These are phyloP conservation scores for Jamesozyma spencerorum DNA, from an alignment of 805 yeast genomes.

Conservation along the genomic window DNA sequence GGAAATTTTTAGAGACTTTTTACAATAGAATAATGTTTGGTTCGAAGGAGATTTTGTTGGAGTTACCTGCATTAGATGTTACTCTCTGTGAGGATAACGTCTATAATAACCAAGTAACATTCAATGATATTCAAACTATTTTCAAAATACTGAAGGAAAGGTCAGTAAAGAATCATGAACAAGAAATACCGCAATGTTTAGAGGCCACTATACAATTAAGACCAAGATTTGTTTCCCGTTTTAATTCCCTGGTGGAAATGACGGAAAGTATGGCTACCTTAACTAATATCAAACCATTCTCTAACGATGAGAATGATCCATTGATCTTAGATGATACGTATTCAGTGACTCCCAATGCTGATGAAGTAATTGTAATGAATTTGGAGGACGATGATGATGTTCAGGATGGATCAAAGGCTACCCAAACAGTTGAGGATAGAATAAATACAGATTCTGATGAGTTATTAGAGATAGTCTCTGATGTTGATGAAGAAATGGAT, in stretches of 20 bases:
- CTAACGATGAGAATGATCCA: conserved; percentile 27
- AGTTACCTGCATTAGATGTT: conserved; percentile 25
- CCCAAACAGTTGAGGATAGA: no score
- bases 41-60: conserved; percentile 23
- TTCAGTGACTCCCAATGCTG: background rate
- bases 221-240: conserved; percentile 28
- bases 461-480: background rate
- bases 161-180: conserved; percentile 17
- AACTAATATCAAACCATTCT: conserved; percentile 23
- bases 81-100: conserved; percentile 27
- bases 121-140: conserved; percentile 26
- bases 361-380: conserved; percentile 16
- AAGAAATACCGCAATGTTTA: conserved; percentile 15
- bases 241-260: conserved; percentile 28
- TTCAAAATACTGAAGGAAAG: conserved; percentile 23
- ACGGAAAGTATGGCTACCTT: conserved; percentile 28
- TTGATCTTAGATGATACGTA: conserved; percentile 23
- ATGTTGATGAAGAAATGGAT: background rate
- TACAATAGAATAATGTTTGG: conserved; percentile 19
- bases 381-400: conserved; percentile 16
- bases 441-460: background rate
- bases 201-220: conserved; percentile 14
- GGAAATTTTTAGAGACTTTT: conserved; percentile 18
- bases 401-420: background rate
- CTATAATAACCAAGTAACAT: conserved; percentile 25